Conservation (phyloP, 108 stramenopile genomes). For the Cyclotella kingstonii region DNA sequence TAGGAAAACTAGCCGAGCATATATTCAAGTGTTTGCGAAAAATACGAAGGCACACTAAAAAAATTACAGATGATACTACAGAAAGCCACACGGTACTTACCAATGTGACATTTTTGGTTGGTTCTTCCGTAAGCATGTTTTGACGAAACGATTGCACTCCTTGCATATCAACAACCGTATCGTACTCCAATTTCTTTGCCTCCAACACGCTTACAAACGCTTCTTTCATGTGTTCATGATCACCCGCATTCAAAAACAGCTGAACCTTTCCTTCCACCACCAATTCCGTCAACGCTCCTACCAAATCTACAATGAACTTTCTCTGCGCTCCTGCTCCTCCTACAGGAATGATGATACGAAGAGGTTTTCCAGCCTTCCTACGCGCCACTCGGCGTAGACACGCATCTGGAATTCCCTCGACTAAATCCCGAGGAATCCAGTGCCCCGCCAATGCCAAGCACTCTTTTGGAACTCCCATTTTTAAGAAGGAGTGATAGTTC, state of each 20-base stretch:
- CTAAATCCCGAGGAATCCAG: slow-evolving; percentile 85
- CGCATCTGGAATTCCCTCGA: slow-evolving; percentile 66
- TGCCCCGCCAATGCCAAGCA: slow-evolving; percentile 72
- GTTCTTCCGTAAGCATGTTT: slow-evolving; percentile 58
- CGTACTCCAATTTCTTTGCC: slow-evolving; percentile 58
- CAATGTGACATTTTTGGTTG: slow-evolving; percentile 62
- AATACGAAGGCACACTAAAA: too few species aligned
- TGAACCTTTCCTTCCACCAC: slow-evolving; percentile 73
- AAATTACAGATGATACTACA: too few species aligned
- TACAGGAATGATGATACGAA: slow-evolving; percentile 84
- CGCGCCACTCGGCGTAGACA: slow-evolving; percentile 64
- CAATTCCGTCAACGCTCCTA: slow-evolving; percentile 53
- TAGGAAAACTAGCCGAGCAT: slow-evolving; percentile 60
- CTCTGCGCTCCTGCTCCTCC: slow-evolving; percentile 92
- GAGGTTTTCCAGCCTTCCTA: slow-evolving; percentile 57
- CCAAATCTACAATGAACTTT: slow-evolving; percentile 76
- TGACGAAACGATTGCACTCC: slow-evolving; percentile 64
- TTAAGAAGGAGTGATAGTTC: slow-evolving; percentile 80
- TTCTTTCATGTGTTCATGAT: slow-evolving; percentile 84
- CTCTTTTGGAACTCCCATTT: slow-evolving; percentile 72
- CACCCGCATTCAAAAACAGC: slow-evolving; percentile 89
- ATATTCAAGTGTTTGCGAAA: too few species aligned
- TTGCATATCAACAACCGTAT: slow-evolving; percentile 58
- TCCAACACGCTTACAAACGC: slow-evolving; percentile 74
- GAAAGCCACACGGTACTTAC: slow-evolving; percentile 4